Conservation (phyloP, 768 basidiomycete species). For the Rhodotorula paludigena region DNA sequence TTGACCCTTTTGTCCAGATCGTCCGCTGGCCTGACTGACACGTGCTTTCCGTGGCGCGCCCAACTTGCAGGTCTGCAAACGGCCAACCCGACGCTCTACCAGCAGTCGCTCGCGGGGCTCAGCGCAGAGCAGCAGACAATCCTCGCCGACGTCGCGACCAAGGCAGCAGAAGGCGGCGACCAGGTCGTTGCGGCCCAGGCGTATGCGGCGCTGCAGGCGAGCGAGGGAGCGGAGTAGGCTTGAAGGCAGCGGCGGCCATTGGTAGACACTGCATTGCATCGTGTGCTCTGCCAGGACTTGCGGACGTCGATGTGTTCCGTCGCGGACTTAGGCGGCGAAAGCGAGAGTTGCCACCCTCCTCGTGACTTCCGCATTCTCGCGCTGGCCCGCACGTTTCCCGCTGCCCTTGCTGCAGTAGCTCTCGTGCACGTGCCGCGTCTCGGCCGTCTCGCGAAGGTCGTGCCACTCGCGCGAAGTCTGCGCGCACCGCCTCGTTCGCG, state of each 20-base stretch:
- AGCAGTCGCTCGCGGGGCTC: constrained; percentile 18
- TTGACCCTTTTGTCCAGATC: background rate
- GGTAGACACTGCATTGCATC: no score
- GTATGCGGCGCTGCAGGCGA: constrained; percentile 2
- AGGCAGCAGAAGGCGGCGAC: constrained; percentile 39
- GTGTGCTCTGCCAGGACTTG: no score
- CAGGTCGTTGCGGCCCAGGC: constrained; percentile 15
- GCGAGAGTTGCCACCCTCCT: no score
- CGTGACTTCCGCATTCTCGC: no score
- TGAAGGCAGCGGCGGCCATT: background rate
- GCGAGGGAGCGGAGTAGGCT: background rate
- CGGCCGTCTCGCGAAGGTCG: no score
- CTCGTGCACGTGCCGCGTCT: no score
- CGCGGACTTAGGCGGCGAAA: no score
- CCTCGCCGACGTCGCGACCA: constrained; percentile 26
- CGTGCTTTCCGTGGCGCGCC: background rate
- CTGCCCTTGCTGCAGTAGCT: no score
- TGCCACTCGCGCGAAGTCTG: no score
- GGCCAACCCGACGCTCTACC: constrained; percentile 25
- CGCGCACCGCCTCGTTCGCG: no score
- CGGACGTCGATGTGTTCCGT: no score
- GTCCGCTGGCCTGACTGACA: background rate
- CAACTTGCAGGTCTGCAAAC: constrained; percentile 15
- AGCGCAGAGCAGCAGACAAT: constrained; percentile 14
- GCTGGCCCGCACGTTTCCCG: no score